A percentile compares a stretch with the other conserved stretches of the same genome.
Conservation (phyloP, 2,329 filamentous ascomycete species). For the Botrytis paeoniae region DNA sequence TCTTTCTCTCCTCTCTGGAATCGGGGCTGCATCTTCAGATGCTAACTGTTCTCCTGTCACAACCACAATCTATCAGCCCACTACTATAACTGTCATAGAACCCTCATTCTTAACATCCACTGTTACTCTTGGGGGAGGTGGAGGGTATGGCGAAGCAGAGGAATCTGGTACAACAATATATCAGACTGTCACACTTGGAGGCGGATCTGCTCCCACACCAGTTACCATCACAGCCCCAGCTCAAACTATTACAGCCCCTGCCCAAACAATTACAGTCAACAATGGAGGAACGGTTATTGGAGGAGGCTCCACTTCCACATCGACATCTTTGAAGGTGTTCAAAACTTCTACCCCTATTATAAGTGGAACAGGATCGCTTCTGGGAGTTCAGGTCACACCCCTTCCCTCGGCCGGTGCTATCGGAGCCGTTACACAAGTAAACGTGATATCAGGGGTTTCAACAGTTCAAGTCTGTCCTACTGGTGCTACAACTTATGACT, state of each 20-base stretch:
- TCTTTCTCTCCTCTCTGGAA: slow-evolving; percentile 4
- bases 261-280: slow-evolving; percentile 4
- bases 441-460: slow-evolving; percentile 17
- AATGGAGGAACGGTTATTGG: background rate
- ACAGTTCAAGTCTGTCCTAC: slow-evolving; percentile 20
- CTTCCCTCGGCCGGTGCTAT: background rate
- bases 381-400: slow-evolving; percentile 6
- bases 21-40: slow-evolving; percentile 11
- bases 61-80: slow-evolving; percentile 16
- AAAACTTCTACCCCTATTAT: slow-evolving; percentile 10
- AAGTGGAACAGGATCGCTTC: slow-evolving; percentile 4
- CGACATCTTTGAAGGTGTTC: slow-evolving; percentile 12
- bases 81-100: slow-evolving; percentile 7
- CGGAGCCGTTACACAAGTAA: slow-evolving; percentile 15
- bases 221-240: slow-evolving; percentile 8
- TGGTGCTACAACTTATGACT: slow-evolving; percentile 13
- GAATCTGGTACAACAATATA: slow-evolving; percentile 1
- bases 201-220: background rate
- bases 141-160: background rate
- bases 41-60: slow-evolving; percentile 9
- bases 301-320: background rate
- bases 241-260: background rate
- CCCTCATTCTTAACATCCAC: background rate
- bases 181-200: slow-evolving; percentile 1
- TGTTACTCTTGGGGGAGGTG: background rate